phyloP scores from a whole-genome alignment of 1,284 basidiomycete genomes.

The Cystobasidiaceae sp. region DNA sequence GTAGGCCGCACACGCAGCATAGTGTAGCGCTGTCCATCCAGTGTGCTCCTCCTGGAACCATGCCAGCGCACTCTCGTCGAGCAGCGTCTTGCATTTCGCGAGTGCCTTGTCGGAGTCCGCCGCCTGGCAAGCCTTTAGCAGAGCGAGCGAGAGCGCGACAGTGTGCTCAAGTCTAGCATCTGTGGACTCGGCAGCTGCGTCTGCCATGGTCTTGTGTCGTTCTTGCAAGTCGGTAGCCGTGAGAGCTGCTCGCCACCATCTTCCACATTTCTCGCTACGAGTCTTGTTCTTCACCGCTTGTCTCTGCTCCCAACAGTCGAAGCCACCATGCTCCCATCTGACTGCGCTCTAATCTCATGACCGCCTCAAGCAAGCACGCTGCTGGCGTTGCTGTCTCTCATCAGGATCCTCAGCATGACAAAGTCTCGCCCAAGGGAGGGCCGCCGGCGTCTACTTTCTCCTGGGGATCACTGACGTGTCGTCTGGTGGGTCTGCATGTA shows the following conservation, averaged over 20 bases:
- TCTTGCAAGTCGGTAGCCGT: no score
- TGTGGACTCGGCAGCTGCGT: no score
- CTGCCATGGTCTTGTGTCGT: no score
- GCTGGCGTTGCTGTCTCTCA: no score
- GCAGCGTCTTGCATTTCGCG: slow-evolving; percentile 52
- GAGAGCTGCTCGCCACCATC: not conserved
- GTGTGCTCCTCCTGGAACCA: slow-evolving; percentile 86
- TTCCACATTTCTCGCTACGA: not conserved
- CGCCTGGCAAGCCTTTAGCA: not conserved
- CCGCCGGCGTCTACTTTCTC: not conserved
- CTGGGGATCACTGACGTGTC: not conserved
- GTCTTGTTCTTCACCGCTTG: not conserved
- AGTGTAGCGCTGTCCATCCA: slow-evolving; percentile 79
- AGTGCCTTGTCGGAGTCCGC: no score
- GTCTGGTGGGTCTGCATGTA: not conserved
- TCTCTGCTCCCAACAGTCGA: not conserved
- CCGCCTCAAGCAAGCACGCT: no score
- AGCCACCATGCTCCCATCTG: no score
- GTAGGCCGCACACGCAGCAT: slow-evolving; percentile 57
- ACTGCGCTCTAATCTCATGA: no score
- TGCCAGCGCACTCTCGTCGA: slow-evolving; percentile 71
- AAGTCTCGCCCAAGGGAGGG: not conserved
- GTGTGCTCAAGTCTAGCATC: not conserved
- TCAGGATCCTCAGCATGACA: no score
- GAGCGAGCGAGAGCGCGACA: not conserved